Percentiles rank a stretch among this genome's conserved stretches.
phyloP scores from a whole-genome alignment of 2,329 filamentous ascomycete species.

The Daldinia sp. region DNA sequence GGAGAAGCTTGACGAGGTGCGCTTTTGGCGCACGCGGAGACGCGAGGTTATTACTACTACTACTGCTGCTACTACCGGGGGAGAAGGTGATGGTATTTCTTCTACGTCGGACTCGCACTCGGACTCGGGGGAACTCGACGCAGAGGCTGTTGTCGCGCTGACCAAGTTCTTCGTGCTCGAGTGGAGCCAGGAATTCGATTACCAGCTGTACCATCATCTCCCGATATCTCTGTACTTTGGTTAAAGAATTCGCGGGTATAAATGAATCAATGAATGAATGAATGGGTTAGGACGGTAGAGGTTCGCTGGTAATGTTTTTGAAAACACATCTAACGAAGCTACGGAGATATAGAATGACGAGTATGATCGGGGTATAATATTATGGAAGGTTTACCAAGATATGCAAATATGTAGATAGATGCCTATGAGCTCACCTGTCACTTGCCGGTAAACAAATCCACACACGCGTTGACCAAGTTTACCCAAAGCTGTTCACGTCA shows the following conservation, averaged over 20 bases:
- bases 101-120: too few relatives aligned
- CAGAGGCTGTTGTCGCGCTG: slow-evolving; percentile 47
- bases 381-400: not conserved
- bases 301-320: not conserved
- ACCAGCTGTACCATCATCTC: slow-evolving; percentile 53
- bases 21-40: slow-evolving; percentile 35
- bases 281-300: not conserved
- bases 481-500: not conserved
- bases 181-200: slow-evolving; percentile 54
- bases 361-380: not conserved
- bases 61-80: too few relatives aligned
- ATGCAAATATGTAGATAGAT: not conserved
- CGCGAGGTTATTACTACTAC: too few relatives aligned
- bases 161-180: slow-evolving; percentile 53
- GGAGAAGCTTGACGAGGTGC: slow-evolving; percentile 40
- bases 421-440: not conserved
- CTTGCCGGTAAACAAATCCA: not conserved
- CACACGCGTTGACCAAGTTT: not conserved
- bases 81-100: too few relatives aligned
- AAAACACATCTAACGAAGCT: not conserved
- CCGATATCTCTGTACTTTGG: slow-evolving; percentile 45
- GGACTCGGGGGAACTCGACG: slow-evolving; percentile 27
- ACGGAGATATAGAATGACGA: not conserved
- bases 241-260: slow-evolving; percentile 13
- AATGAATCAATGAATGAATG: not conserved